A percentile compares a stretch with the other conserved stretches of the same genome.
Evolutionary conservation across 2,329 filamentous ascomycete genomes (phyloP).

Genomic region (Aspergillus pseudonomiae): DNA sequence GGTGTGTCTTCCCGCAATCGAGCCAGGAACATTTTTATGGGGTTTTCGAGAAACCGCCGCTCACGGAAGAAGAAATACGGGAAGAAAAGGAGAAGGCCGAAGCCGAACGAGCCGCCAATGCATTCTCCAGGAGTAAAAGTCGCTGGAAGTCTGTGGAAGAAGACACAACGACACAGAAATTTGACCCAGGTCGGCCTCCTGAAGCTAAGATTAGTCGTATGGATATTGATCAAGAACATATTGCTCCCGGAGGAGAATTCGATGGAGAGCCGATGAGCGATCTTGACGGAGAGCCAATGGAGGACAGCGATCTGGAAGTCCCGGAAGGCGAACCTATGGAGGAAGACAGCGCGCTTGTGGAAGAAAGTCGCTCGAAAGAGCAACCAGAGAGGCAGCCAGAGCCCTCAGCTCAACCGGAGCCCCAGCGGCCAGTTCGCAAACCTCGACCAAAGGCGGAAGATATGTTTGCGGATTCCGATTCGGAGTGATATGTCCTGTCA

Average conservation of each 20-base stretch:
- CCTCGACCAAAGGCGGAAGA: slow-evolving; percentile 76
- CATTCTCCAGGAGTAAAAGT: slow-evolving; percentile 46
- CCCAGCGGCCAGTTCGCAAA: slow-evolving; percentile 45
- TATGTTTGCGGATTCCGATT: slow-evolving; percentile 83
- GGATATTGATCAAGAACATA: slow-evolving; percentile 35
- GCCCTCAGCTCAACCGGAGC: slow-evolving; percentile 29
- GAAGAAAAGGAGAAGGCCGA: slow-evolving; percentile 49
- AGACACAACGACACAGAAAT: slow-evolving; percentile 36
- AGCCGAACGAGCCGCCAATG: slow-evolving; percentile 39
- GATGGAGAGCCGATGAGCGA: slow-evolving; percentile 47
- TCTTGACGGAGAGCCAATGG: slow-evolving; percentile 51
- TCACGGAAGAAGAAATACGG: slow-evolving; percentile 50
- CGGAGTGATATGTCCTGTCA: slow-evolving; percentile 38
- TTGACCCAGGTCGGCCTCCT: slow-evolving; percentile 30
- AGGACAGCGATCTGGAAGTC: slow-evolving; percentile 54
- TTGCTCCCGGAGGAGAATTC: slow-evolving; percentile 43
- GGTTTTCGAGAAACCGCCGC: slow-evolving; percentile 72
- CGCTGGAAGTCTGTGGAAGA: slow-evolving; percentile 53
- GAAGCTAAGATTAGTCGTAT: slow-evolving; percentile 33
- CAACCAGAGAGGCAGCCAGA: slow-evolving; percentile 25
- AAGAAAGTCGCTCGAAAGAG: slow-evolving; percentile 28
- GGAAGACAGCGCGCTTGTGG: slow-evolving; percentile 46
- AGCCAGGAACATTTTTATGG: slow-evolving; percentile 71
- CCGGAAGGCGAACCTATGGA: slow-evolving; percentile 52
- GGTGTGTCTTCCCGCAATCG: slow-evolving; percentile 70